A percentile compares a stretch with the other conserved stretches of the same genome.
These are phyloP conservation scores for Neospermospora avenae DNA, from an alignment of 2,329 filamentous ascomycete species.

Conservation along the genomic window DNA sequence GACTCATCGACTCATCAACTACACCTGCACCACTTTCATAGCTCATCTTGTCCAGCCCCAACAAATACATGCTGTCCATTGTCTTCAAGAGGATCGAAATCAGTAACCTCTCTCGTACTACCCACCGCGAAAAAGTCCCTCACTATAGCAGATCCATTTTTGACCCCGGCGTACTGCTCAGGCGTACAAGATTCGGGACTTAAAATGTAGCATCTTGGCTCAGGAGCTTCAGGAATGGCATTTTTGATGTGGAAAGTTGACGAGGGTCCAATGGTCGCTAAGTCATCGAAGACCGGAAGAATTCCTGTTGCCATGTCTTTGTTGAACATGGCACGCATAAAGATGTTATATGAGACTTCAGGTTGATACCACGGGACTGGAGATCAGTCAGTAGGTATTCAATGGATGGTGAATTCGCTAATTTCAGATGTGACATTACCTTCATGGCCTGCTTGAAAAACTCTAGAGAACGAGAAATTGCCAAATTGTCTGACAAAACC, in stretches of 20 bases:
- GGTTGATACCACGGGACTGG: constrained; percentile 48
- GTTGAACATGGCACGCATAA: constrained; percentile 46
- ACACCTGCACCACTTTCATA: not conserved
- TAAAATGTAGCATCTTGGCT: constrained; percentile 42
- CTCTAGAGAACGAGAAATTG: constrained; percentile 62
- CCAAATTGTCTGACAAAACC: constrained; percentile 71
- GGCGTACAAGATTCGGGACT: constrained; percentile 41
- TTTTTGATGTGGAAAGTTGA: constrained; percentile 39
- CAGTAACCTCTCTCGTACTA: not conserved
- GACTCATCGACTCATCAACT: not conserved
- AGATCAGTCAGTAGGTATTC: not conserved
- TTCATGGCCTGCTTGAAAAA: constrained; percentile 60
- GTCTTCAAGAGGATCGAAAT: not conserved
- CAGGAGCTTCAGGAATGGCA: constrained; percentile 37
- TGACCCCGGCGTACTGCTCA: constrained; percentile 41
- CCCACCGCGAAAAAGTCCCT: constrained; percentile 44
- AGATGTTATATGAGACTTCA: constrained; percentile 47
- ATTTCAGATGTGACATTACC: constrained; percentile 35
- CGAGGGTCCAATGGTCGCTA: constrained; percentile 37
- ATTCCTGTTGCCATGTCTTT: constrained; percentile 51
- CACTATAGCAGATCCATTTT: constrained; percentile 44
- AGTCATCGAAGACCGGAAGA: constrained; percentile 31
- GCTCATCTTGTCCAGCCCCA: not conserved
- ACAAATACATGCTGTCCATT: not conserved
- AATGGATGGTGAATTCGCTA: constrained; percentile 31